A percentile compares a stretch with the other conserved stretches of the same genome.
phyloP scores from a whole-genome alignment of 2,329 filamentous ascomycete species.

The Volutella citrinella region DNA sequence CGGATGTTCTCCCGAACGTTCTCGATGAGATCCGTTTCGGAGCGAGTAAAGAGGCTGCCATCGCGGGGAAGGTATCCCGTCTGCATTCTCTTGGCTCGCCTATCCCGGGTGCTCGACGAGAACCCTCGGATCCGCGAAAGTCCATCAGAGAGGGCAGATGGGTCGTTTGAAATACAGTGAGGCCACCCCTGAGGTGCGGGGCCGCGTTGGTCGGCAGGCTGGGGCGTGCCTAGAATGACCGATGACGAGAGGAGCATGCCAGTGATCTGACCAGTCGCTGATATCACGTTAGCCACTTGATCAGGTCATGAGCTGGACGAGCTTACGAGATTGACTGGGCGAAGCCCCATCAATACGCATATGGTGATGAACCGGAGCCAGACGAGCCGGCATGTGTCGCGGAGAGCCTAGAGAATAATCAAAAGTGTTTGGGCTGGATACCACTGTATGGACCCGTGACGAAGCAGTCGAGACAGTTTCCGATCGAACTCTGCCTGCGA shows the following conservation, averaged over 20 bases:
- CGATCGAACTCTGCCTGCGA: constrained; percentile 26
- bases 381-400: constrained; percentile 6
- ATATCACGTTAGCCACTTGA: no score
- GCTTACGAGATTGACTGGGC: no score
- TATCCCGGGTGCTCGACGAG: constrained; percentile 19
- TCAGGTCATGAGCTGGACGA: no score
- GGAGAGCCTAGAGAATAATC: constrained; percentile 7
- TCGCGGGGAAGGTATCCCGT: constrained; percentile 7
- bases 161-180: no score
- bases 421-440: no score
- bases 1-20: constrained; percentile 29
- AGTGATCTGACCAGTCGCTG: constrained; percentile 20
- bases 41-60: constrained; percentile 24
- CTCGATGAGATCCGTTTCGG: constrained; percentile 30
- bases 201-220: no score
- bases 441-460: no score
- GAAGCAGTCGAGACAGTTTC: constrained; percentile 30
- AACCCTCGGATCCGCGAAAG: constrained; percentile 22
- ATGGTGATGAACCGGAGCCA: constrained; percentile 15
- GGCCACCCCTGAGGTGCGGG: no score
- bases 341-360: no score
- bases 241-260: constrained; percentile 24
- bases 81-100: constrained; percentile 4
- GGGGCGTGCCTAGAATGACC: constrained; percentile 20
- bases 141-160: constrained; percentile 6